phyloP scores from a whole-genome alignment of 345 rosid genomes.

The Euphorbia lathyris region DNA sequence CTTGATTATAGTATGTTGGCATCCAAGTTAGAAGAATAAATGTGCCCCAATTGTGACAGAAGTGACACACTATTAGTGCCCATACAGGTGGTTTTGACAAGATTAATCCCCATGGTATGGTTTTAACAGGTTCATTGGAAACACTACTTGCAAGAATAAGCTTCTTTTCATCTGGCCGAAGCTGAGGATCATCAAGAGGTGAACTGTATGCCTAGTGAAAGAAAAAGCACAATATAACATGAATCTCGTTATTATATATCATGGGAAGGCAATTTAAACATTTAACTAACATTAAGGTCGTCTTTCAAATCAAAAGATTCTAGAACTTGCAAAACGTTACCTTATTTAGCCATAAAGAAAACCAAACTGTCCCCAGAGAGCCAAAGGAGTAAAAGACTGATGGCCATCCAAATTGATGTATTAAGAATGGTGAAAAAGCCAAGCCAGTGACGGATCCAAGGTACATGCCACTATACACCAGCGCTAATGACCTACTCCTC shows the following conservation, averaged over 20 bases:
- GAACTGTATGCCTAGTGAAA: slow-evolving; percentile 73
- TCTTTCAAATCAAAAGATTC: background rate
- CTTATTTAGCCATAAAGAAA: slow-evolving; percentile 73
- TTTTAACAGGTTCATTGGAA: slow-evolving; percentile 65
- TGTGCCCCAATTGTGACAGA: slow-evolving; percentile 96
- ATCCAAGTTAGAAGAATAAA: slow-evolving; percentile 95
- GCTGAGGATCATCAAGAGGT: slow-evolving; percentile 68
- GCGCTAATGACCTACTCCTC: slow-evolving; percentile 88
- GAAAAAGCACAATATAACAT: slow-evolving; percentile 9
- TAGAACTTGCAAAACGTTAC: slow-evolving; percentile 29
- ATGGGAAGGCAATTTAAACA: no score
- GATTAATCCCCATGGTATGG: slow-evolving; percentile 80
- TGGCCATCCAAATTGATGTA: slow-evolving; percentile 91
- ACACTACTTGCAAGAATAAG: slow-evolving; percentile 50
- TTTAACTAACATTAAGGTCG: no score
- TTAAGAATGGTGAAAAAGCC: slow-evolving; percentile 86
- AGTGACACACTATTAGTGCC: slow-evolving; percentile 80
- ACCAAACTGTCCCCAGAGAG: slow-evolving; percentile 87
- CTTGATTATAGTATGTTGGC: slow-evolving; percentile 95
- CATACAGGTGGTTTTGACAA: slow-evolving; percentile 86
- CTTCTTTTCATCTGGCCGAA: slow-evolving; percentile 66
- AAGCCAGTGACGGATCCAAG: slow-evolving; percentile 94
- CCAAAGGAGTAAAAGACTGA: slow-evolving; percentile 95
- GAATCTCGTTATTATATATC: no score
- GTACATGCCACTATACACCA: slow-evolving; percentile 95